These are phyloP conservation scores for Phaffia tasmanica DNA, from an alignment of 768 basidiomycete genomes.

Conservation along the genomic window DNA sequence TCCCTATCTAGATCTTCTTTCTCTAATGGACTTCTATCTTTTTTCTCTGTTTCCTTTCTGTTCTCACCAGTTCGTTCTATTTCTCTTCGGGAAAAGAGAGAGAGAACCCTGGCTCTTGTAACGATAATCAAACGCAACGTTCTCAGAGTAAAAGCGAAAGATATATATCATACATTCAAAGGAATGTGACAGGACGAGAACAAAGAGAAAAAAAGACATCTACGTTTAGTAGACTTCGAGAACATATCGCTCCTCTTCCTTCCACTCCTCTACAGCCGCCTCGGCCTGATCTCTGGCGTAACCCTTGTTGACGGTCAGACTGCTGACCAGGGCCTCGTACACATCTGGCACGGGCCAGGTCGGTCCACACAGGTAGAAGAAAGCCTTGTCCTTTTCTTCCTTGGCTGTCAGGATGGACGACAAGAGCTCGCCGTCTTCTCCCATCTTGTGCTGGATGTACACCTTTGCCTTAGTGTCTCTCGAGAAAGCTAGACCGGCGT, in stretches of 20 bases:
- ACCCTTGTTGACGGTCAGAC: slow-evolving; percentile 61
- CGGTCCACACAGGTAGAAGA: slow-evolving; percentile 94
- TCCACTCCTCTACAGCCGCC: slow-evolving; percentile 71
- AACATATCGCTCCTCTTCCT: slow-evolving; percentile 96
- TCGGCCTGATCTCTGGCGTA: slow-evolving; percentile 57
- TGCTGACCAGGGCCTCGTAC: slow-evolving; percentile 77
- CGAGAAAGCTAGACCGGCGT: slow-evolving; percentile 90
- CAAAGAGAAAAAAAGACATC: too few relatives aligned
- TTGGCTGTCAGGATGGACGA: slow-evolving; percentile 54
- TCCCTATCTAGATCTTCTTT: too few relatives aligned
- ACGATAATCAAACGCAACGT: too few relatives aligned
- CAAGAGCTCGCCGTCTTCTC: slow-evolving; percentile 68
- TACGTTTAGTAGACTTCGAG: slow-evolving; percentile 55
- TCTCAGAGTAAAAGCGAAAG: too few relatives aligned
- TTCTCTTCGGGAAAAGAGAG: too few relatives aligned
- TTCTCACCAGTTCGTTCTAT: too few relatives aligned
- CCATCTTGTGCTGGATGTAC: slow-evolving; percentile 99
- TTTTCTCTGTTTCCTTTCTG: too few relatives aligned
- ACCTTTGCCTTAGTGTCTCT: slow-evolving; percentile 85
- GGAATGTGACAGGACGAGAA: too few relatives aligned
- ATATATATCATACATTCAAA: too few relatives aligned
- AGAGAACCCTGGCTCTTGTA: too few relatives aligned
- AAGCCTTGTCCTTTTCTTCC: slow-evolving; percentile 40
- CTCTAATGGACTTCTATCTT: too few relatives aligned
- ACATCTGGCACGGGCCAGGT: slow-evolving; percentile 99